Evolutionary conservation across 2,329 filamentous ascomycete genomes (phyloP).

Genomic region (Akanthomyces muscarius): DNA sequence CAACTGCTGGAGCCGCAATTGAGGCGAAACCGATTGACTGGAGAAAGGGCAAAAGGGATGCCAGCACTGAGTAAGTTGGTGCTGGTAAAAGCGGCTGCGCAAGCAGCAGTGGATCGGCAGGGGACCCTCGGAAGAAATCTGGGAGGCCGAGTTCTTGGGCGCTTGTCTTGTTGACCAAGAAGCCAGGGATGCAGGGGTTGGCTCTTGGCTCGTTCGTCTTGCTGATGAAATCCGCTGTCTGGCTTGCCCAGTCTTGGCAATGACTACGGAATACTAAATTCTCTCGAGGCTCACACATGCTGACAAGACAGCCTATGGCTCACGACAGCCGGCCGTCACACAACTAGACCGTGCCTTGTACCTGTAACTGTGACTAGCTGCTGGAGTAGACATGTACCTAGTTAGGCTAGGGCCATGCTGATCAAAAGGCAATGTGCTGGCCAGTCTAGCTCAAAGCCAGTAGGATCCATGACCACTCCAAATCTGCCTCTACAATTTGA

Average conservation of each 20-base stretch:
- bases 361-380: background rate
- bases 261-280: no score
- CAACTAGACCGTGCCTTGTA: background rate
- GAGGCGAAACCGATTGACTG: constrained; percentile 2
- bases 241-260: background rate
- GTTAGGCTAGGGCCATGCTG: background rate
- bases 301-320: background rate
- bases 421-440: background rate
- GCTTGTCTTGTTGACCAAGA: background rate
- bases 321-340: background rate
- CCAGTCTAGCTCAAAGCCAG: background rate
- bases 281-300: constrained; percentile 2
- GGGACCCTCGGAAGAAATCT: constrained; percentile 3
- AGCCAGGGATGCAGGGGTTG: background rate
- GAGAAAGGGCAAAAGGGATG: background rate
- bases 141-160: background rate
- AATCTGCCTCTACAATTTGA: background rate
- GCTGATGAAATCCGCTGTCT: no score
- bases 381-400: background rate
- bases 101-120: constrained; percentile 5
- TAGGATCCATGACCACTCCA: background rate
- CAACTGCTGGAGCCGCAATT: constrained; percentile 1
- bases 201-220: no score
- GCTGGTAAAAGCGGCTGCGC: background rate
- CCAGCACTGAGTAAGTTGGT: background rate